Base-by-base conservation (phyloP, 2,329 filamentous ascomycete genomes). In the Sporothrix brunneoviolacea region DNA sequence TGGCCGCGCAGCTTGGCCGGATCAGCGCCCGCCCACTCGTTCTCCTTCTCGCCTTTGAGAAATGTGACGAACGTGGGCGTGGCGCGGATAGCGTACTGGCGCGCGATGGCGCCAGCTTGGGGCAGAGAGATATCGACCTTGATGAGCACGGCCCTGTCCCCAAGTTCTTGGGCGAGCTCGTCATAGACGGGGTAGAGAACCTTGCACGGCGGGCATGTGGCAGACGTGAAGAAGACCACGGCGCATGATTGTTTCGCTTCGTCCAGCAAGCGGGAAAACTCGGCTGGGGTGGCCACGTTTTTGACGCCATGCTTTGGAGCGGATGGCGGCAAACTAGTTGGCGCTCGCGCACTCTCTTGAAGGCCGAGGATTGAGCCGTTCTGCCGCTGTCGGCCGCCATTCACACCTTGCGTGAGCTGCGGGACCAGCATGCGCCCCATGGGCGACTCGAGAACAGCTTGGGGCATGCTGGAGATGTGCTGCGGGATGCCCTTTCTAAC, bases 21-120 rank as follows among this genome's bases (percentile, higher is more conserved):
- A 60, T 91, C 84, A 1, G 86, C 88, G 1, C 90, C 90, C 44
- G 76, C 78, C 91, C 91, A 97, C 57, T 85, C 78, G 55, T 89
- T 84, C 43, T 88, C 79, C 62, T 91, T 80, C 53, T 83, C 69
- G 2, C 90, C 89, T 47, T 77, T 83, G 8, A 91, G 68, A 62
- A 91, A 94, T 0, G 89, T 91, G 61, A 93, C 80, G 61, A 97
- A 95, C 0, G 91, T 95, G 1, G 91, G 91, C 0, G 91, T 95
- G 4, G 84, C 84, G 2, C 79, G 76, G 46, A 96, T 77, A 2
- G 74, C 70, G 62, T 86, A 94, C 53, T 75, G 76, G 37, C 73
- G 73, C 21, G 76, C 82, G 42, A 88, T 79, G 54, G 80, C 79
- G 50, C 75, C 77, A 3, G 84, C 82, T 8, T 33, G 22, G 1